Evolutionary conservation across 108 stramenopile genomes (phyloP), one percentile per base, ranked within the genome.

Genomic region (Nitzschia inconspicua): DNA sequence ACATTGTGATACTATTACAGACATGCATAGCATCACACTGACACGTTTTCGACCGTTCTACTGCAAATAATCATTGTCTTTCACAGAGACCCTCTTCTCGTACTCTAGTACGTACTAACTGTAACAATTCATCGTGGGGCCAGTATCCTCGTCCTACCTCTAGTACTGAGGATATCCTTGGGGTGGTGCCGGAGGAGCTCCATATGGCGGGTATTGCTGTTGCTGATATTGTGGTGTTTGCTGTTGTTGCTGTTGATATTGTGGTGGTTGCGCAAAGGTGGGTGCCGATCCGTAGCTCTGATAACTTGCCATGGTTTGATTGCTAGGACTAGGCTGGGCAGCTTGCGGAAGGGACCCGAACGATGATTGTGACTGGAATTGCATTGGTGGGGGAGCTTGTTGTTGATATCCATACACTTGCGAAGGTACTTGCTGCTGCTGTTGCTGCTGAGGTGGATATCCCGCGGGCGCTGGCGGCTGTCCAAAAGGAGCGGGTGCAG

Each of bases 241-340:
- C 37, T 44, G 63, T 35, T 57, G 70, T 39, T 35, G 69, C 29
- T 37, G 63, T 27, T 46, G 63, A 27, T 46, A 56, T 44, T 53
- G 55, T 3, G 80, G 80, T 25, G 80, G 80, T 37, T 68, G 74
- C 4, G 80, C 80, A 66, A 81, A 81, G 52, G 80, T 59, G n/a
- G 80, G 80, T 24, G 80, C 75, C 22, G 80, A 81, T 25, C 80
- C 80, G 47, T 76, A 81, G 36, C 53, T 54, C 53, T 54, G 53
- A 28, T 54, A 54, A 49, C 76, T 77, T 22, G 60, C 65, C 14
- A 63, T 19, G 19, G 59, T 50, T 39, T 65, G 58, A 19, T 16
- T 53, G 46, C 47, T 42, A 19, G 68, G 68, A 11, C 57, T 76
- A n/a, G 53, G 55, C 55, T 49, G 49, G 34, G 44, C 9, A 4